Conservation (phyloP, 2,329 filamentous ascomycete genomes). For the Eutypella sp. region DNA sequence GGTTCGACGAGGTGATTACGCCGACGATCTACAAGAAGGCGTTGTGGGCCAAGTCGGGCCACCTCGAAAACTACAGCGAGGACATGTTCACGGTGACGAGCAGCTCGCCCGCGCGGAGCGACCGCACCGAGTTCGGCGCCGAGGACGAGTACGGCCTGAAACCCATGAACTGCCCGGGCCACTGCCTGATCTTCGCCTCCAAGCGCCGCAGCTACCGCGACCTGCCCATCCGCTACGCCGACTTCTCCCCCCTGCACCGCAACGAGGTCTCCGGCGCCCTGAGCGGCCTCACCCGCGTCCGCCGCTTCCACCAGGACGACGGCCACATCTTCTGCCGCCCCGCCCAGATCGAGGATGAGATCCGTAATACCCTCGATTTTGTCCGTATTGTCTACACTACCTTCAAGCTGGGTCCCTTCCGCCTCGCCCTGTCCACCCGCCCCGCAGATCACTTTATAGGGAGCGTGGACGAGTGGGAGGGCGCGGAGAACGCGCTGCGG, state of each 20-base stretch:
- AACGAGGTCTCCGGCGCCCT: conserved; percentile 94
- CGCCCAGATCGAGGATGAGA: conserved; percentile 58
- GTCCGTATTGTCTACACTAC: conserved; percentile 48
- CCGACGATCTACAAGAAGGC: conserved; percentile 88
- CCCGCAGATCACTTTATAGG: conserved; percentile 76
- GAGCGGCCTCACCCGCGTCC: conserved; percentile 83
- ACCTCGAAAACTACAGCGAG: conserved; percentile 84
- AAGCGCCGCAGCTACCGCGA: conserved; percentile 83
- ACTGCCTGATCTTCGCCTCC: conserved; percentile 83
- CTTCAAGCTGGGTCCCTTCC: conserved; percentile 69
- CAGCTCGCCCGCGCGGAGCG: conserved; percentile 37
- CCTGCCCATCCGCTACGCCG: conserved; percentile 85
- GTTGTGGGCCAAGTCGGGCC: conserved; percentile 79
- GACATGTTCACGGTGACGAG: conserved; percentile 84
- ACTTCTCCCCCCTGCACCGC: conserved; percentile 91
- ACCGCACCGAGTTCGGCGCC: conserved; percentile 23
- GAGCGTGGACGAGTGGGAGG: conserved; percentile 58
- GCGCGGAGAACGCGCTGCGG: conserved; percentile 63
- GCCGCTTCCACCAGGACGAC: conserved; percentile 94
- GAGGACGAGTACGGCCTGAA: conserved; percentile 60
- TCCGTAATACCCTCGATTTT: conserved; percentile 27
- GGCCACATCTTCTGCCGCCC: conserved; percentile 88
- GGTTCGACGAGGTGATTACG: conserved; percentile 83
- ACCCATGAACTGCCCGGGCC: conserved; percentile 97
- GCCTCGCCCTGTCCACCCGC: conserved; percentile 72